A percentile compares a stretch with the other conserved stretches of the same genome.
phyloP scores from a whole-genome alignment of 148 eudicot species.

The Rhododendron henanense region DNA sequence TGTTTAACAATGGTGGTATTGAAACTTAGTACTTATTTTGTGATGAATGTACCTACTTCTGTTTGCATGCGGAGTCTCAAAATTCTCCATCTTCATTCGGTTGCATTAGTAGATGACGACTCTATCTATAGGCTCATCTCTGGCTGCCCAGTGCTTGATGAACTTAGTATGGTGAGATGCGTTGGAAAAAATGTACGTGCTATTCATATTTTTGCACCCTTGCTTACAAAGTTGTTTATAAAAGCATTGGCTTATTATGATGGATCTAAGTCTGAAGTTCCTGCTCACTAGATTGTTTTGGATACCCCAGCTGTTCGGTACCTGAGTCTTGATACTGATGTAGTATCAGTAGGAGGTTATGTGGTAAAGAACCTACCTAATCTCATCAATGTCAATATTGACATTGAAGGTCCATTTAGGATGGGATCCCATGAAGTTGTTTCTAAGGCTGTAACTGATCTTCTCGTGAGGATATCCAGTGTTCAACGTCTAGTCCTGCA shows the following conservation, averaged over 20 bases:
- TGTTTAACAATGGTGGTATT: slow-evolving; percentile 13
- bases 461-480: background rate
- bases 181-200: background rate
- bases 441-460: background rate
- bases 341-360: background rate
- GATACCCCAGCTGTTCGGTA: too few relatives aligned
- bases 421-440: background rate
- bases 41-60: background rate
- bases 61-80: slow-evolving; percentile 15
- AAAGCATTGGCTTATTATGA: too few relatives aligned
- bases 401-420: background rate
- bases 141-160: slow-evolving; percentile 15
- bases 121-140: slow-evolving; percentile 6
- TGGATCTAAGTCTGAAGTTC: too few relatives aligned
- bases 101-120: background rate
- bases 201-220: background rate
- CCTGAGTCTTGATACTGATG: too few relatives aligned
- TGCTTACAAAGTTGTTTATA: slow-evolving; percentile 14
- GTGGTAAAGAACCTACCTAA: background rate
- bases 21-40: slow-evolving; percentile 7
- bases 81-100: slow-evolving; percentile 1
- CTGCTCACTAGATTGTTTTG: too few relatives aligned
- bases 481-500: background rate
- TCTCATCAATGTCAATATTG: background rate
- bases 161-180: background rate